phyloP scores from a whole-genome alignment of 1,139 yeast genomes.

The Zygotorulaspora mrakii region DNA sequence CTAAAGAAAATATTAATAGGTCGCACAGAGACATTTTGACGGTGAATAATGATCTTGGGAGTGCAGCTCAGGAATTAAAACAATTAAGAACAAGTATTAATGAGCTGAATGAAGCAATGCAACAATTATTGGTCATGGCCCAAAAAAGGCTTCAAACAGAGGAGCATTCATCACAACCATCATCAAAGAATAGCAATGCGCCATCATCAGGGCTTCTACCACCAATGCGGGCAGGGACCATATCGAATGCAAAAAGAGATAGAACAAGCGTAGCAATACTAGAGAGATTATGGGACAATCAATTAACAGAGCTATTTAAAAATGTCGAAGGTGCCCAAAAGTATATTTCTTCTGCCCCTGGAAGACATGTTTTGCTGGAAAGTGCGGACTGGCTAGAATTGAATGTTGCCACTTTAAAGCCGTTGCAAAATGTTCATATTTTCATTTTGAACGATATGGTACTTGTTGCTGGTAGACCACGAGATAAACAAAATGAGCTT shows the following conservation, averaged over 20 bases:
- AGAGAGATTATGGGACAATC: constrained; percentile 78
- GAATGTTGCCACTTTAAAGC: constrained; percentile 83
- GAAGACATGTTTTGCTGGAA: constrained; percentile 77
- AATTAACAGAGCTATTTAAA: constrained; percentile 65
- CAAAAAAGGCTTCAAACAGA: constrained; percentile 52
- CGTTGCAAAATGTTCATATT: constrained; percentile 70
- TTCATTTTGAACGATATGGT: constrained; percentile 75
- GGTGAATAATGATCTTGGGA: constrained; percentile 61
- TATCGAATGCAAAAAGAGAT: constrained; percentile 42
- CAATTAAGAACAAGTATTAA: constrained; percentile 56
- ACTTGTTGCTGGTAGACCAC: constrained; percentile 65
- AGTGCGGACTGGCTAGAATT: constrained; percentile 86
- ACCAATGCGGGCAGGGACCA: constrained; percentile 22
- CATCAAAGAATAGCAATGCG: constrained; percentile 16
- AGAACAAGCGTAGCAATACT: constrained; percentile 68
- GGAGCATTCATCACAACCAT: constrained; percentile 21
- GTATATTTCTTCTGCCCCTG: constrained; percentile 69
- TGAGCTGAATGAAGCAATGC: constrained; percentile 59
- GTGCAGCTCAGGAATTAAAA: constrained; percentile 62
- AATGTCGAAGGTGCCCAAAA: constrained; percentile 91
- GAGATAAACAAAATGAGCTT: constrained; percentile 42
- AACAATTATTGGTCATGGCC: constrained; percentile 68
- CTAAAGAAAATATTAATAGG: constrained; percentile 61
- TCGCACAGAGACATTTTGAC: constrained; percentile 70
- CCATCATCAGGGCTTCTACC: constrained; percentile 25